Base-by-base conservation (phyloP, 257 asterid genomes). In the Rehmannia glutinosa region DNA sequence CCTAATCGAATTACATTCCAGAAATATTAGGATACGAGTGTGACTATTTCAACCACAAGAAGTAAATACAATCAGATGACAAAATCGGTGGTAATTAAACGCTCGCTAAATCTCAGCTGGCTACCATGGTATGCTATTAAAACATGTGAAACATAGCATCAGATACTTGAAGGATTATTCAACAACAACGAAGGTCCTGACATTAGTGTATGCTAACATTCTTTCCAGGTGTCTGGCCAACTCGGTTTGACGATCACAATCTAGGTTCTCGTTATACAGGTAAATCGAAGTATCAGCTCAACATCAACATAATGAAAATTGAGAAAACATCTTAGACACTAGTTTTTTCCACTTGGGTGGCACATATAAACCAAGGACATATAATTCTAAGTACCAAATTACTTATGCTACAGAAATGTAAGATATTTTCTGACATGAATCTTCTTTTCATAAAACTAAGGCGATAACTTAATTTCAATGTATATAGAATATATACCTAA, bases 401-500 rank as follows among this genome's bases (percentile, higher is more conserved):
- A 3, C 15, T 16, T n/a, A n/a, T n/a, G n/a, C n/a, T n/a, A n/a
- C n/a, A n/a, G n/a, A n/a, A n/a, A n/a, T n/a, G n/a, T 15, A 17
- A 15, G 6, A 15, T 16, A 17, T 9, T 47, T 17, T n/a, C 30
- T 6, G 9, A 15, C 1, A 28, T 20, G 7, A 4, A 11, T 42
- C 9, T 24, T 20, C 42, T 17, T 10, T 61, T 74, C 61, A 10
- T 5, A 17, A 20, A 15, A 46, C 61, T n/a, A 6, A 54, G n/a
- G 13, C 5, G 47, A 41, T 3, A 54, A 13, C n/a, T 13, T 8
- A 24, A 25, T 2, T 42, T 59, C 43, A 35, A 43, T 3, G 36
- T 10, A 56, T 50, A 21, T 19, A 68, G 24, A 53, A 49, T n/a
- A n/a, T 77, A 73, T 64, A 90, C 96, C 96, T 68, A 72, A 71